Conservation (phyloP, 495 filamentous ascomycete genomes). For the Aspergillus heteromorphus region DNA sequence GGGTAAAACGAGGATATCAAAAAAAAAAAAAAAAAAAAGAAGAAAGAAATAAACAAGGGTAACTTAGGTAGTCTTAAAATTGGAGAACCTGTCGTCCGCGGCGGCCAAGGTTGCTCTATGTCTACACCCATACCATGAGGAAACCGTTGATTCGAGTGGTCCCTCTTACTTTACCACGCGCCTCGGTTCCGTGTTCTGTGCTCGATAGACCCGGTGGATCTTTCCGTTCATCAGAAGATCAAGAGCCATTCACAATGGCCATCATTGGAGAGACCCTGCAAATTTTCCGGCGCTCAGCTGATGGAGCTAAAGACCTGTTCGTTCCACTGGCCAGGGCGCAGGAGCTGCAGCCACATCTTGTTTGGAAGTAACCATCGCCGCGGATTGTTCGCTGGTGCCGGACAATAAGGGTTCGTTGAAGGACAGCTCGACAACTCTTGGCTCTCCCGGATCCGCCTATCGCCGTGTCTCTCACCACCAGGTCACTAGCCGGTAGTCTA, state of each 20-base stretch:
- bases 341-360: conserved; percentile 34
- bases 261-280: conserved; percentile 1
- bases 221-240: conserved; percentile 6
- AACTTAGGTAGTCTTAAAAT: background rate
- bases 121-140: background rate
- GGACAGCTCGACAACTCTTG: background rate
- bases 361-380: conserved; percentile 7
- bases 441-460: background rate
- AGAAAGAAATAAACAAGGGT: too few relatives aligned
- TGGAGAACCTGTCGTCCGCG: background rate
- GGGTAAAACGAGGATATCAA: background rate
- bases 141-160: background rate
- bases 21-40: background rate
- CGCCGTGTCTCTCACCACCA: background rate
- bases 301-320: conserved; percentile 12
- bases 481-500: conserved; percentile 1
- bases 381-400: conserved; percentile 7
- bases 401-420: conserved; percentile 21
- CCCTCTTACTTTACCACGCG: conserved; percentile 6
- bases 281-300: conserved; percentile 20
- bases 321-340: conserved; percentile 15
- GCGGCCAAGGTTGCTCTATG: background rate
- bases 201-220: conserved; percentile 8
- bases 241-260: conserved; percentile 3
- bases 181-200: conserved; percentile 5